phyloP scores from a whole-genome alignment of 2,329 filamentous ascomycete genomes.

The Aspergillus novoparasiticus region DNA sequence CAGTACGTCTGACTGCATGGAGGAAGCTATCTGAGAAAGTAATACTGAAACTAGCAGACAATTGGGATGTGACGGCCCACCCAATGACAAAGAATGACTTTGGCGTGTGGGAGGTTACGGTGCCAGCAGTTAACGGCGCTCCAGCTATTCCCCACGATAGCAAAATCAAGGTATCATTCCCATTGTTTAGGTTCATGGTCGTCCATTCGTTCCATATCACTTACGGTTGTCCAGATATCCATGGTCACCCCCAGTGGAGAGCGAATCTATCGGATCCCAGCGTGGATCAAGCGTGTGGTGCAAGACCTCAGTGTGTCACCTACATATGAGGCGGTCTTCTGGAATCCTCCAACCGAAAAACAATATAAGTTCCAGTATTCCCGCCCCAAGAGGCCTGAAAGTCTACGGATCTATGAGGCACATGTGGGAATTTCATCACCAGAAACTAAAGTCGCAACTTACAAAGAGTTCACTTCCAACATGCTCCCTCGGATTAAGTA shows the following conservation, averaged over 20 bases:
- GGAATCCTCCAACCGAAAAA: constrained; percentile 82
- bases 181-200: not conserved
- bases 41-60: constrained; percentile 59
- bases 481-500: constrained; percentile 89
- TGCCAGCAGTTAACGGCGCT: constrained; percentile 73
- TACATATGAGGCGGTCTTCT: constrained; percentile 92
- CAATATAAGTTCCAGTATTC: constrained; percentile 82
- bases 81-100: constrained; percentile 84
- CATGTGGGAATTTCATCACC: constrained; percentile 96
- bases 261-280: constrained; percentile 82
- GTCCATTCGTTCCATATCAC: not conserved
- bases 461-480: constrained; percentile 94
- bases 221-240: constrained; percentile 64
- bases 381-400: constrained; percentile 79
- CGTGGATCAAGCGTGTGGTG: constrained; percentile 97
- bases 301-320: constrained; percentile 89
- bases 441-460: constrained; percentile 84
- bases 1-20: constrained; percentile 60
- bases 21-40: constrained; percentile 8
- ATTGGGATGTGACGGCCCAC: constrained; percentile 81
- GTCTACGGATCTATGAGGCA: constrained; percentile 95
- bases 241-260: constrained; percentile 78
- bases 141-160: constrained; percentile 87
- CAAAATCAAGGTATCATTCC: constrained; percentile 82
- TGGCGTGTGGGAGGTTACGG: constrained; percentile 80